Conservation (phyloP, 306 rosid genomes). For the Rosa chinensis region DNA sequence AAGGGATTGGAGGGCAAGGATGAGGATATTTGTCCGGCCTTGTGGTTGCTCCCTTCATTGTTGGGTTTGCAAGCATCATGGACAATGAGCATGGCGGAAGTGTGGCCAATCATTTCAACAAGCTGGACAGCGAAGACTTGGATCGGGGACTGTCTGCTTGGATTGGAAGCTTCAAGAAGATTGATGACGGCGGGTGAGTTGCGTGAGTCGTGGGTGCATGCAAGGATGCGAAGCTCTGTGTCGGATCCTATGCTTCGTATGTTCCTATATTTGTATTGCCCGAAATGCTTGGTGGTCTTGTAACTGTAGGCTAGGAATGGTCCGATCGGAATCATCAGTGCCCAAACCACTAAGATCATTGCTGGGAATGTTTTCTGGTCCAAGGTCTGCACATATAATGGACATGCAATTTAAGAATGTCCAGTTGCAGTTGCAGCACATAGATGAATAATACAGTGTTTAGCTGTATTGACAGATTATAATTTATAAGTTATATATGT, state of each 20-base stretch:
- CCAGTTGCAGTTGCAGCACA: neutral
- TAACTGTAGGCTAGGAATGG: constrained; percentile 30
- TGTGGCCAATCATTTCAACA: constrained; percentile 39
- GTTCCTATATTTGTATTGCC: constrained; percentile 27
- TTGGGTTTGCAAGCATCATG: constrained; percentile 32
- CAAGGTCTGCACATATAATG: constrained; percentile 29
- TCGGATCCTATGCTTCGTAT: constrained; percentile 32
- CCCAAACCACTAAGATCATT: constrained; percentile 29
- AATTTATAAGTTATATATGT: too few species aligned
- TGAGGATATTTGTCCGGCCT: neutral
- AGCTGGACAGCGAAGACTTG: constrained; percentile 39
- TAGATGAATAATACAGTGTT: neutral
- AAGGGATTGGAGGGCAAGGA: constrained; percentile 16
- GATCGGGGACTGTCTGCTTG: constrained; percentile 37
- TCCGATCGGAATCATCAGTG: constrained; percentile 35
- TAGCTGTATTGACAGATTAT: neutral
- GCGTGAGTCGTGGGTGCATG: constrained; percentile 38
- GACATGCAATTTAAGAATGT: neutral
- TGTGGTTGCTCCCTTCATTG: neutral
- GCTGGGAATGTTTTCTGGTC: constrained; percentile 27
- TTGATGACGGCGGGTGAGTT: constrained; percentile 33
- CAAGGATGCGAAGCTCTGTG: constrained; percentile 37
- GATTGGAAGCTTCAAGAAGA: constrained; percentile 38
- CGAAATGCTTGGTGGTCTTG: constrained; percentile 13
- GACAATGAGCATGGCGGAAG: constrained; percentile 50